Percentiles rank a stretch among this genome's conserved stretches.
Evolutionary conservation across 495 filamentous ascomycete genomes (phyloP).

Genomic region (Aspergillus egyptiacus): DNA sequence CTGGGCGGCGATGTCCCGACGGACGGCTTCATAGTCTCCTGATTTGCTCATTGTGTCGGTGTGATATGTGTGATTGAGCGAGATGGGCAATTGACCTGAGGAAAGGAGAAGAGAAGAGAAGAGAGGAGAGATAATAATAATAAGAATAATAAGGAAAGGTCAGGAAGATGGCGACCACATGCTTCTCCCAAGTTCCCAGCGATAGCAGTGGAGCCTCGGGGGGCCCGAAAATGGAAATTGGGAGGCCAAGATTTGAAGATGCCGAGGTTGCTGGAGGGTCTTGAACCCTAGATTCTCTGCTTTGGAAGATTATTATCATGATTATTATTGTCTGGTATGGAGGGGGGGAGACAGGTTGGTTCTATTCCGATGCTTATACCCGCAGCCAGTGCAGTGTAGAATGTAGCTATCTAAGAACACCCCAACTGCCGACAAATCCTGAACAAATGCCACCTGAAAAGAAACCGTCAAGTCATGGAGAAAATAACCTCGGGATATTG

Average conservation of each 20-base stretch:
- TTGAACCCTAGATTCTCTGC: too few relatives aligned
- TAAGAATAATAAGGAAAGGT: background rate
- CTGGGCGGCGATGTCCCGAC: conserved; percentile 47
- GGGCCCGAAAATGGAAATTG: conserved; percentile 8
- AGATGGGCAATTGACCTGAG: too few relatives aligned
- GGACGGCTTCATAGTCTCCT: conserved; percentile 48
- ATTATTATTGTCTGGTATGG: too few relatives aligned
- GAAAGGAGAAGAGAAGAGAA: conserved; percentile 8
- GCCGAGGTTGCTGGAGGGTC: conserved; percentile 40
- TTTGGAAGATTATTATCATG: too few relatives aligned
- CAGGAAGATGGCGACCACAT: conserved; percentile 8
- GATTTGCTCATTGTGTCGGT: conserved; percentile 38
- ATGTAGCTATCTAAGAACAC: too few relatives aligned
- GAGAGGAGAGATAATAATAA: background rate
- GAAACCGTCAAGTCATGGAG: conserved; percentile 1
- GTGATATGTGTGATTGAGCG: too few relatives aligned
- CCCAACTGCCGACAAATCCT: too few relatives aligned
- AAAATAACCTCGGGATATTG: conserved; percentile 14
- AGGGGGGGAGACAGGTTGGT: too few relatives aligned
- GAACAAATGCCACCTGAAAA: background rate
- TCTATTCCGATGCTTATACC: too few relatives aligned
- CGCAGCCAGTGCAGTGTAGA: too few relatives aligned
- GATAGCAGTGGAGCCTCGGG: conserved; percentile 30
- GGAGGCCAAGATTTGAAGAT: conserved; percentile 16
- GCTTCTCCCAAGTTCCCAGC: too few relatives aligned